Base-by-base conservation (phyloP, 306 rosid genomes). In the Lathyrus oleraceus region DNA sequence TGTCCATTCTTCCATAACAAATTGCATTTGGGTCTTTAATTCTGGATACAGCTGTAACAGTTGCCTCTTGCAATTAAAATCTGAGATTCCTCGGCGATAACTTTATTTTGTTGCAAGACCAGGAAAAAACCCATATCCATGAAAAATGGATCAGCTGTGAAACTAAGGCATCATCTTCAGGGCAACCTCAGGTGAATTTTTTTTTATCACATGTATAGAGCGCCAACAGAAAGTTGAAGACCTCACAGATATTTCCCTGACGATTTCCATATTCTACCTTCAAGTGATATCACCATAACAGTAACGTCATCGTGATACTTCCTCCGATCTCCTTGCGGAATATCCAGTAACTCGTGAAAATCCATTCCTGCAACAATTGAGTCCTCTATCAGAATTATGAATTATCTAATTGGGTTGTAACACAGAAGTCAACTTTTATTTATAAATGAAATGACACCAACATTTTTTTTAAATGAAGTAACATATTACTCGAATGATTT, bases 191-290 rank as follows among this genome's bases (percentile, higher is more conserved):
- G 83, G 76, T 25, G 75, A 75, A 70, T n/a, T n/a, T n/a, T n/a
- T n/a, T n/a, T n/a, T 23, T 32, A 60, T 69, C 75, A 58, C 80
- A 75, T 65, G 72, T 69, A 48, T 10, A 30, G 70, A 78, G 63
- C 80, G 63, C 80, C 77, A 59, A 74, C 45, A 42, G 64, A 77
- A 70, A 64, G 69, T 40, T 64, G 63, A 70, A 68, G 67, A 61
- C 48, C 75, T 90, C 87, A 90, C 19, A 82, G 91, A 84, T 93
- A 88, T 83, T 85, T 93, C 47, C 98, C 98, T 3, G 98, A 88
- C 13, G 98, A 93, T 85, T 95, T 95, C 99, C 99, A 95, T 67
- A 95, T 95, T 83, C 99, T 89, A 81, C 99, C 99, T 87, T 95
- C 99, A 21, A 95, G 99, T 25, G 99, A 95, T 79, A 95, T 76